Conservation (phyloP, 2,329 filamentous ascomycete species). For the Arthrobotrys sphaeroides region DNA sequence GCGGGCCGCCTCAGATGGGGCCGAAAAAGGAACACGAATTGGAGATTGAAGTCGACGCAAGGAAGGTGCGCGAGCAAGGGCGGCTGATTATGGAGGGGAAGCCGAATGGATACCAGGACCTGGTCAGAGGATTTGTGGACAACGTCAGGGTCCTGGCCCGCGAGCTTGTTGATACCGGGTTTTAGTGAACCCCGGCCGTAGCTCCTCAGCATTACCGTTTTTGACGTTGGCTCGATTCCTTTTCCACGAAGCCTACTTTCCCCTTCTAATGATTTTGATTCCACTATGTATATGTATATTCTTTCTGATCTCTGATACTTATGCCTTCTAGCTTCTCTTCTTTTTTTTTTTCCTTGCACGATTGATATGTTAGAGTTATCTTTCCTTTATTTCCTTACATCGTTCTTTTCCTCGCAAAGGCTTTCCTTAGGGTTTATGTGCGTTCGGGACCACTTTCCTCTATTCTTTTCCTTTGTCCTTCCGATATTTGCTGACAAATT, state of each 20-base stretch:
- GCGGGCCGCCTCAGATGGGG: conserved; percentile 21
- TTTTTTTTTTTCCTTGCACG: background rate
- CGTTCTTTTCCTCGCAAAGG: no score
- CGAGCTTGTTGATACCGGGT: conserved; percentile 47
- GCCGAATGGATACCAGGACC: conserved; percentile 71
- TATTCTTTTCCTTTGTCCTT: background rate
- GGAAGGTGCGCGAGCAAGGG: conserved; percentile 73
- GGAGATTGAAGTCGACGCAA: conserved; percentile 77
- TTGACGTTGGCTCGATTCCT: no score
- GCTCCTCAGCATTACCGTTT: no score
- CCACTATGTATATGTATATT: conserved; percentile 29
- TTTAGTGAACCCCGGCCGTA: background rate
- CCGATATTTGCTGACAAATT: background rate
- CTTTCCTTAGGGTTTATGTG: conserved; percentile 4
- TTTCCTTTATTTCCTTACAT: background rate
- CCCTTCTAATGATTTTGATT: conserved; percentile 9
- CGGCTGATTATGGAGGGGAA: conserved; percentile 66
- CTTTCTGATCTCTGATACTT: background rate
- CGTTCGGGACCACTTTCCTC: conserved; percentile 24
- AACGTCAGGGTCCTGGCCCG: conserved; percentile 72
- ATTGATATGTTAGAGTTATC: background rate
- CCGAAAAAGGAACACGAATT: conserved; percentile 78
- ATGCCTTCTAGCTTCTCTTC: background rate
- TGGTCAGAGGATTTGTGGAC: conserved; percentile 78
- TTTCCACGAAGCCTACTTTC: background rate